These are phyloP conservation scores for Mucor saturninus DNA, from an alignment of 371 early-diverging fungal species.

Conservation along the genomic window DNA sequence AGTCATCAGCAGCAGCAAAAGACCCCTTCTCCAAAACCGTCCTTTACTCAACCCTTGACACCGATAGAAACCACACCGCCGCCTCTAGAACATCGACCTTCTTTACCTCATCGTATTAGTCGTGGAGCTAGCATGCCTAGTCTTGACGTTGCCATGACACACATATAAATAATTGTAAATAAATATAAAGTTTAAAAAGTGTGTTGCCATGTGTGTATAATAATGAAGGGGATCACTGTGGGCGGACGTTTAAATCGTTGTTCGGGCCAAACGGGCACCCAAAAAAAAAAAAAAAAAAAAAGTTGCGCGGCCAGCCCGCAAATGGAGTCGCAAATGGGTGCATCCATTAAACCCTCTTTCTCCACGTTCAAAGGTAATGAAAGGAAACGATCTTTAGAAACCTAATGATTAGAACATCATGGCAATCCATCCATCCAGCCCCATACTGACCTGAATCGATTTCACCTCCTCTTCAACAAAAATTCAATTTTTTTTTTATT, in stretches of 20 bases:
- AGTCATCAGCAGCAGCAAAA: conserved; percentile 20
- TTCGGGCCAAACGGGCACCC: neutral
- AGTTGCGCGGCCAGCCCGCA: conserved; percentile 1
- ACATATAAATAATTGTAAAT: conserved; percentile 11
- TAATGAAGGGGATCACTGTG: too few species aligned
- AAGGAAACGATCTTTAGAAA: conserved; percentile 13
- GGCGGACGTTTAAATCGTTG: too few species aligned
- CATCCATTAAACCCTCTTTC: conserved; percentile 29
- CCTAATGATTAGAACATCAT: neutral
- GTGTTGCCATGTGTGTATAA: too few species aligned
- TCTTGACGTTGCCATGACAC: conserved; percentile 35
- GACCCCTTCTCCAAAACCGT: conserved; percentile 2
- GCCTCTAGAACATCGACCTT: neutral
- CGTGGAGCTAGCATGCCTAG: conserved; percentile 37
- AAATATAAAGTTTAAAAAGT: too few species aligned
- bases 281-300: conserved; percentile 10
- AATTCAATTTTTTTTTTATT: neutral
- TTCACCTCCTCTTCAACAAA: too few species aligned
- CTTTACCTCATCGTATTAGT: conserved; percentile 22
- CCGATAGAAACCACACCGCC: neutral
- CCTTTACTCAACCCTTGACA: conserved; percentile 1
- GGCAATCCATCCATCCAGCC: conserved; percentile 25
- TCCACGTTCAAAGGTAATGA: conserved; percentile 34
- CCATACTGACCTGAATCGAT: neutral
- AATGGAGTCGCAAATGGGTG: conserved; percentile 1